Base-by-base conservation (phyloP, 2,329 filamentous ascomycete genomes). In the Chaetomium globosum region DNA sequence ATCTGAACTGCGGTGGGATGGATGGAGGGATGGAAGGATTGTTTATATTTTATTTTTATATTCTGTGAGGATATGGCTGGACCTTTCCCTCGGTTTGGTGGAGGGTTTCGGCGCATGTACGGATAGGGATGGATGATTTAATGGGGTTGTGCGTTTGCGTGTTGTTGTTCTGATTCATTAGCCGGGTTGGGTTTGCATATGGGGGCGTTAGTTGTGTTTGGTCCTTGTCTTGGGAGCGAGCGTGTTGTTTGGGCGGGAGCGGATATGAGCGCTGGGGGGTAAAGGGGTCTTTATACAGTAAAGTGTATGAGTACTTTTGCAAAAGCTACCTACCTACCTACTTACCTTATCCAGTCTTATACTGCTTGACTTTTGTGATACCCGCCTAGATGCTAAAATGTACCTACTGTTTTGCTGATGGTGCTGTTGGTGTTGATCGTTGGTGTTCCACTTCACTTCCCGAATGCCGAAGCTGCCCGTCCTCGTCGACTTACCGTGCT, bases 11-110 rank as follows among this genome's bases (percentile, higher is more conserved):
- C 23, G 23, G 49, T 23, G 49, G 28, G 28, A 13, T n/a, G 23
- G 8, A 16, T 30, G 21, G 33, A 1, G 8, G 33, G 33, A 12
- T 36, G 33, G 33, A 31, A 12, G n/a, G 23, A 2, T 53, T 53
- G 28, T 55, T 55, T 55, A 30, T 54, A 33, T 33, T 30, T 55
- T 21, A 21, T n/a, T 21, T 7, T 55, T 21, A 21, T n/a, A 10
- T 7, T 53, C 31, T 52, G 51, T 46, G 26, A 33, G 59, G 36
- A 54, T 39, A 48, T 46, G 39, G 52, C 53, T 62, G 60, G 55
- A 30, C 55, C 55, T 46, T 43, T 58, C 28, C 55, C 33, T 57
- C 26, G 13, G 48, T 28, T 16, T n/a, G 23, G 39, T 10, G 4
- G 28, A 43, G 30, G 58, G 55, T 46, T 28, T 16, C 28, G 55